phyloP scores from a whole-genome alignment of 768 basidiomycete genomes.

The Tulasnella sp. region DNA sequence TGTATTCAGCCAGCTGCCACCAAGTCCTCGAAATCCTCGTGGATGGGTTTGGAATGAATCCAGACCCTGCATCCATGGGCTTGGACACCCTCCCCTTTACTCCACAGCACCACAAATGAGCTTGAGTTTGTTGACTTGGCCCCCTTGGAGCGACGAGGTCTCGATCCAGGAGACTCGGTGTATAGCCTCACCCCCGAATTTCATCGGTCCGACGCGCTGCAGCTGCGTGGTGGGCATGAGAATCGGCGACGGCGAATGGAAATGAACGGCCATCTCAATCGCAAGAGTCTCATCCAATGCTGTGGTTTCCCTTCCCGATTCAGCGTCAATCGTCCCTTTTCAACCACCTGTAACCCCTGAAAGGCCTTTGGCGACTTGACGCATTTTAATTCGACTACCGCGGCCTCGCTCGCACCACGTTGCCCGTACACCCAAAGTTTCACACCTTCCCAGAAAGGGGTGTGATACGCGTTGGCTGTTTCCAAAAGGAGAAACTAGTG shows the following conservation, averaged over 20 bases:
- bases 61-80: neutral
- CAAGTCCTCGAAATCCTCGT: neutral
- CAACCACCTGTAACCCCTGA: too few species aligned
- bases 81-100: neutral
- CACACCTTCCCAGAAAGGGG: neutral
- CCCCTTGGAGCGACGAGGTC: constrained; percentile 7
- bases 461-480: neutral
- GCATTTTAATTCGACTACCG: neutral
- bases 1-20: neutral
- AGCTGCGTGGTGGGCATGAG: constrained; percentile 9
- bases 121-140: neutral
- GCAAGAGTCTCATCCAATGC: neutral
- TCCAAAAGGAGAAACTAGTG: neutral
- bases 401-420: neutral
- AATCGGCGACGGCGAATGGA: constrained; percentile 4
- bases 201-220: neutral
- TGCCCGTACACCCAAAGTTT: constrained; percentile 14
- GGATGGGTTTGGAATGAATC: neutral
- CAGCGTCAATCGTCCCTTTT: neutral
- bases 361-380: neutral
- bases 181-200: constrained; percentile 2
- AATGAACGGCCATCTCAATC: neutral
- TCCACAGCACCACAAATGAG: constrained; percentile 2
- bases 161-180: constrained; percentile 11
- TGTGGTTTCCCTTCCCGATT: neutral